Conservation (phyloP, 768 basidiomycete genomes). For the Rhizopogon salebrosus region DNA sequence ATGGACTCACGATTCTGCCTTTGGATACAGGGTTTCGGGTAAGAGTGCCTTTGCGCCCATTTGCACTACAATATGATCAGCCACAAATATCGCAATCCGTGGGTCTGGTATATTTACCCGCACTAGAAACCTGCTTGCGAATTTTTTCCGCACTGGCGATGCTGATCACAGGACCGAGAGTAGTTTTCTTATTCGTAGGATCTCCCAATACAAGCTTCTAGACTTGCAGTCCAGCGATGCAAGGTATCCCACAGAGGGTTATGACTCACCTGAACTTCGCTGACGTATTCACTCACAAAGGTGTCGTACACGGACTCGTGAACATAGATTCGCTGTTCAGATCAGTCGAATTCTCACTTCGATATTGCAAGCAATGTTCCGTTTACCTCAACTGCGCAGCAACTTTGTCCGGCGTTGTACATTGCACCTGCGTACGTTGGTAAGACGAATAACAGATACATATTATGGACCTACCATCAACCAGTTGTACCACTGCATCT, state of each 20-base stretch:
- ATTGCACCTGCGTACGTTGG: slow-evolving; percentile 56
- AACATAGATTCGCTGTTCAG: slow-evolving; percentile 80
- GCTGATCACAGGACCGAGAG: slow-evolving; percentile 91
- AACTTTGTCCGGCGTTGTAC: slow-evolving; percentile 98
- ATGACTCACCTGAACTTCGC: slow-evolving; percentile 58
- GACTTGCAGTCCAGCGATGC: background rate
- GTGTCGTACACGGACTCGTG: slow-evolving; percentile 76
- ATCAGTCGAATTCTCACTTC: background rate
- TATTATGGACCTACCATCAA: slow-evolving; percentile 60
- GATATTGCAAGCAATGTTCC: background rate
- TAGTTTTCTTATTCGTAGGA: slow-evolving; percentile 67
- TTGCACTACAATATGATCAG: slow-evolving; percentile 38
- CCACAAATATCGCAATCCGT: background rate
- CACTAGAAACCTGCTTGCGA: slow-evolving; percentile 81
- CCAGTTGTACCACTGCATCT: slow-evolving; percentile 80
- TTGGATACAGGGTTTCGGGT: slow-evolving; percentile 58
- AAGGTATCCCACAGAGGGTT: background rate
- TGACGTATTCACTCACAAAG: slow-evolving; percentile 72
- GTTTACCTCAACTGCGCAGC: slow-evolving; percentile 84
- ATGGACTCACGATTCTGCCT: slow-evolving; percentile 56
- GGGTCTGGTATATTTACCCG: slow-evolving; percentile 42
- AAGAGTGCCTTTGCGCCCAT: slow-evolving; percentile 79
- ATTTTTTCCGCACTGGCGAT: slow-evolving; percentile 81
- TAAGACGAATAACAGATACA: background rate
- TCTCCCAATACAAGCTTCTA: slow-evolving; percentile 85